Conservation (phyloP, 345 rosid genomes). For the Reutealis trisperma region DNA sequence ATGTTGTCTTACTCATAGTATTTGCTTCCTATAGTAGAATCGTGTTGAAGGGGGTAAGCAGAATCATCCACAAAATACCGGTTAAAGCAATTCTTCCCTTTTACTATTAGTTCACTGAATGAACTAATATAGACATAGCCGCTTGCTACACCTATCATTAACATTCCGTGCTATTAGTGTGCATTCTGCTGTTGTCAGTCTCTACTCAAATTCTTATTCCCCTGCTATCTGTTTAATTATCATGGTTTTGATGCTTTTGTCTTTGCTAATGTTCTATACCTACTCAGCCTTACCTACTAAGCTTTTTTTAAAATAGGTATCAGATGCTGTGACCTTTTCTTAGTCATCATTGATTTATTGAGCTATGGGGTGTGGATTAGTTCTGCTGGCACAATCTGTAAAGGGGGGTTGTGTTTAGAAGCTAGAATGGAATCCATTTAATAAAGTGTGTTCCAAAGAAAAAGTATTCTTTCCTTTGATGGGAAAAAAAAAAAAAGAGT, state of each 20-base stretch:
- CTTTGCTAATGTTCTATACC: neutral
- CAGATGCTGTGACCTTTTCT: neutral
- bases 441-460: too few species aligned
- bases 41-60: neutral
- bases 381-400: neutral
- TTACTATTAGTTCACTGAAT: too few species aligned
- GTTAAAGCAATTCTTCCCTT: neutral
- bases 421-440: neutral
- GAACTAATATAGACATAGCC: too few species aligned
- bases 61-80: neutral
- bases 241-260: constrained; percentile 6
- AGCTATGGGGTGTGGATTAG: neutral
- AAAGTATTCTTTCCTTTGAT: too few species aligned
- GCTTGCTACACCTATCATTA: too few species aligned
- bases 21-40: neutral
- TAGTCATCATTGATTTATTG: neutral
- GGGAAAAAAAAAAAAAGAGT: too few species aligned
- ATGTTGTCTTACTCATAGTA: neutral
- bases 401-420: neutral
- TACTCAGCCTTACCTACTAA: neutral
- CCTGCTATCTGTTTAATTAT: neutral
- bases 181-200: neutral
- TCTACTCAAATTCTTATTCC: neutral
- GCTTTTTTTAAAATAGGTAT: constrained; percentile 7
- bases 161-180: neutral